These are phyloP conservation scores for Ophiostoma novo-ulmi DNA, from an alignment of 2,329 filamentous ascomycete species.

Conservation along the genomic window DNA sequence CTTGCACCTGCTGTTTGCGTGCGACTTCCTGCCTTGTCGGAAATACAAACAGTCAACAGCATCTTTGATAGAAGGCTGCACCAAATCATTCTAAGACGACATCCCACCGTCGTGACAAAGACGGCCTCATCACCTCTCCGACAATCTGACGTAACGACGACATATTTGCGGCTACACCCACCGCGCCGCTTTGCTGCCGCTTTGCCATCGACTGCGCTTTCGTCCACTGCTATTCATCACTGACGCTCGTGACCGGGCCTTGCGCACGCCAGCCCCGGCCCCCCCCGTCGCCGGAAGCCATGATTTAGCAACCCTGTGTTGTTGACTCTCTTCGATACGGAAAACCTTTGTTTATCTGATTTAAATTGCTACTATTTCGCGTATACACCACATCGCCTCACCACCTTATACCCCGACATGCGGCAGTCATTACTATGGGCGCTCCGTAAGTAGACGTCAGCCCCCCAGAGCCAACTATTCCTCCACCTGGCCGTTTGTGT, in stretches of 20 bases:
- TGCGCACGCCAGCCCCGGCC: background rate
- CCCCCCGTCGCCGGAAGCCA: background rate
- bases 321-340: background rate
- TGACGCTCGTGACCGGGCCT: background rate
- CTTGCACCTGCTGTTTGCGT: conserved; percentile 20
- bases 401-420: conserved; percentile 18
- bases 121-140: background rate
- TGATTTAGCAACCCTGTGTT: background rate
- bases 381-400: background rate
- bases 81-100: background rate
- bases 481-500: no score
- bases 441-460: conserved; percentile 22
- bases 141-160: background rate
- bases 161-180: background rate
- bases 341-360: background rate
- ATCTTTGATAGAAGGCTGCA: conserved; percentile 7
- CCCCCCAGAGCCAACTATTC: background rate
- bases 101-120: background rate
- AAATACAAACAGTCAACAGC: background rate
- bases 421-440: conserved; percentile 25
- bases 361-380: background rate
- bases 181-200: background rate
- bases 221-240: background rate
- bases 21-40: conserved; percentile 14
- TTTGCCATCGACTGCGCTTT: background rate